phyloP scores from a whole-genome alignment of 495 filamentous ascomycete genomes.

The Penicillium odoratum region DNA sequence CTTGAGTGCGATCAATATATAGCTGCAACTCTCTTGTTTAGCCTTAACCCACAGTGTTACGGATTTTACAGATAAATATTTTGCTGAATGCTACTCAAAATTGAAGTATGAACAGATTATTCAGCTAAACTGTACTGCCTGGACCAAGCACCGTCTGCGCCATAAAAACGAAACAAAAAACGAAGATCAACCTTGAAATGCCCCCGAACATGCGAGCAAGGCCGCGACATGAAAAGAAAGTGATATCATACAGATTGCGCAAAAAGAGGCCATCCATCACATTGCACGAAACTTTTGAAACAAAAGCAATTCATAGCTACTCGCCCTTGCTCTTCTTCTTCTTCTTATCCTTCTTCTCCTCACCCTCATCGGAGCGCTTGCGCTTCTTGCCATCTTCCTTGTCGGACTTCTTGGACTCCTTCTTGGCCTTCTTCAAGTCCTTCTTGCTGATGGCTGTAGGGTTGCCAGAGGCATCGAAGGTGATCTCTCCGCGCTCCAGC shows the following conservation, averaged over 20 bases:
- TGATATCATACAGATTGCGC: constrained; percentile 52
- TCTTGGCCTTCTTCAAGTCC: constrained; percentile 73
- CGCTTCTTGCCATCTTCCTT: constrained; percentile 57
- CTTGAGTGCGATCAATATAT: too few species aligned
- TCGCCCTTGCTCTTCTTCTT: constrained; percentile 60
- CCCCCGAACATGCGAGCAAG: constrained; percentile 43
- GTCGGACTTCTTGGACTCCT: constrained; percentile 57
- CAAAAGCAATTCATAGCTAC: constrained; percentile 25
- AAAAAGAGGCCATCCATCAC: constrained; percentile 33
- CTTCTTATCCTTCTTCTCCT: constrained; percentile 47
- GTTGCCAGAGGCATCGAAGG: constrained; percentile 56
- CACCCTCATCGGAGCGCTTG: constrained; percentile 53
- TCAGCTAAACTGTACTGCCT: constrained; percentile 36
- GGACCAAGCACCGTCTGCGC: constrained; percentile 39
- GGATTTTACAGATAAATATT: neutral
- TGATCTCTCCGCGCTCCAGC: constrained; percentile 66
- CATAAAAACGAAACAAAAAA: constrained; percentile 24
- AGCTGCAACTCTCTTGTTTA: too few species aligned
- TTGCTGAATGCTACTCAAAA: constrained; percentile 2
- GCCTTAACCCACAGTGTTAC: neutral
- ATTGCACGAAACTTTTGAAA: constrained; percentile 34
- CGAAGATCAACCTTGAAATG: constrained; percentile 43
- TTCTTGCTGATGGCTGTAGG: constrained; percentile 69
- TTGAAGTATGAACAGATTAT: constrained; percentile 36
- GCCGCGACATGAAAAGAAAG: constrained; percentile 34